Evolutionary conservation across 139 green algal genomes (phyloP).

Genomic region (Chlamydomonas eustigma): DNA sequence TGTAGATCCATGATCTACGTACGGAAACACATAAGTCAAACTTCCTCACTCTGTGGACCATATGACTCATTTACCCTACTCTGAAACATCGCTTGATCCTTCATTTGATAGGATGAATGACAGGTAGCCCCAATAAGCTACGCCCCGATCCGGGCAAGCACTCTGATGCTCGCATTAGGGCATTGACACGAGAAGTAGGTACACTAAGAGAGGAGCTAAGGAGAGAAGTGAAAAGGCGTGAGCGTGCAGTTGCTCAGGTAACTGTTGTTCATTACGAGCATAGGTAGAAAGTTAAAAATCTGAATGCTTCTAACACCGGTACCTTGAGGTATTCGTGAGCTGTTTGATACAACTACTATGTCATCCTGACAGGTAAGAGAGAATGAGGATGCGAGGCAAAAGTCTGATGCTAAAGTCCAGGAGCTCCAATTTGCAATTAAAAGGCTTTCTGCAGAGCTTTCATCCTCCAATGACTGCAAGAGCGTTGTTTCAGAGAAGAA

Average conservation of each 20-base stretch:
- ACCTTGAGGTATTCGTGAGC: too few species aligned
- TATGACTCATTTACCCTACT: too few species aligned
- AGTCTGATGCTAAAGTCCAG: background rate
- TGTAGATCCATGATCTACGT: too few species aligned
- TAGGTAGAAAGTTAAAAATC: background rate
- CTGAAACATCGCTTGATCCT: too few species aligned
- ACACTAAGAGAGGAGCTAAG: conserved; percentile 49
- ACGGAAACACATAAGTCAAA: too few species aligned
- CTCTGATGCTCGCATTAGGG: conserved; percentile 36
- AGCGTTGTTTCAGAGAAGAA: background rate
- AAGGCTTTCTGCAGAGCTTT: background rate
- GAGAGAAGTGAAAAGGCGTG: conserved; percentile 45
- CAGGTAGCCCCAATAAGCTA: too few species aligned
- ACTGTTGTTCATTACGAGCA: background rate
- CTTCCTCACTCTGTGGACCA: too few species aligned
- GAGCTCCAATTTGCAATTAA: background rate
- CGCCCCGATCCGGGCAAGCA: too few species aligned
- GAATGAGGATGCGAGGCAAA: background rate
- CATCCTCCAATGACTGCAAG: background rate
- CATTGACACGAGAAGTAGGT: conserved; percentile 55
- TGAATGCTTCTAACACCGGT: too few species aligned
- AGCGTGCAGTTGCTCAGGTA: conserved; percentile 41
- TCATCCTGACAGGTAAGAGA: background rate
- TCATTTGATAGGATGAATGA: too few species aligned
- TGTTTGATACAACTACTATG: background rate